Percentiles rank a stretch among this genome's conserved stretches.
phyloP scores from a whole-genome alignment of 1,139 yeast species.

The Zygoascus meyerae region DNA sequence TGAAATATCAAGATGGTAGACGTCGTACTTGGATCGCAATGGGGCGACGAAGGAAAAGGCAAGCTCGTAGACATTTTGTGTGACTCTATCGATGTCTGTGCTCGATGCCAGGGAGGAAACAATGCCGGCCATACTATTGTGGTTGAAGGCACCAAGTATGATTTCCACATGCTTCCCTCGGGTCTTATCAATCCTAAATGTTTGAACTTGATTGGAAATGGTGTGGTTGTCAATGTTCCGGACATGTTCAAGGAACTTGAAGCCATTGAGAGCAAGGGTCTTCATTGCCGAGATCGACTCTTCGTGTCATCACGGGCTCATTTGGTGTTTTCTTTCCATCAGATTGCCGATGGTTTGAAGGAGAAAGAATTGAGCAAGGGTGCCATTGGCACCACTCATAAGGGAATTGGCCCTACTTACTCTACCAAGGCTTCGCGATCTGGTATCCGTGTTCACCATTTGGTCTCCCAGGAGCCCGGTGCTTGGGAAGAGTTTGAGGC shows the following conservation, averaged over 20 bases:
- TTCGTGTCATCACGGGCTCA: conserved; percentile 93
- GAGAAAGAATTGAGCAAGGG: conserved; percentile 90
- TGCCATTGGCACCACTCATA: conserved; percentile 97
- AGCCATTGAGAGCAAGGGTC: conserved; percentile 65
- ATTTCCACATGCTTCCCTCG: conserved; percentile 97
- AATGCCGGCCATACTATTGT: conserved; percentile 99
- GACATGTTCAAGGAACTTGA: conserved; percentile 85
- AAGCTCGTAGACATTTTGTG: conserved; percentile 91
- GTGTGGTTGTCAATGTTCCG: conserved; percentile 94
- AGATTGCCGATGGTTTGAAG: conserved; percentile 89
- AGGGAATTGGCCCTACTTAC: conserved; percentile 98
- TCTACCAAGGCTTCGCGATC: conserved; percentile 96
- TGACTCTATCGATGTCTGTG: conserved; percentile 92
- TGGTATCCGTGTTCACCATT: conserved; percentile 94
- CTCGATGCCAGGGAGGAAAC: conserved; percentile 98
- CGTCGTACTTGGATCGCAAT: conserved; percentile 95
- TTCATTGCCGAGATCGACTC: conserved; percentile 71
- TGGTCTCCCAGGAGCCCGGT: conserved; percentile 80
- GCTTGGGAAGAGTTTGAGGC: conserved; percentile 90
- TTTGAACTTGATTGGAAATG: conserved; percentile 84
- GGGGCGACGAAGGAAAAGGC: conserved; percentile 99
- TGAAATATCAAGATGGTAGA: conserved; percentile 51
- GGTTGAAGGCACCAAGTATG: conserved; percentile 80
- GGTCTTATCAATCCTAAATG: conserved; percentile 93
- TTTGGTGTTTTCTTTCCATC: conserved; percentile 95